Evolutionary conservation across 768 basidiomycete species (phyloP).

Genomic region (Lactarius psammicola): DNA sequence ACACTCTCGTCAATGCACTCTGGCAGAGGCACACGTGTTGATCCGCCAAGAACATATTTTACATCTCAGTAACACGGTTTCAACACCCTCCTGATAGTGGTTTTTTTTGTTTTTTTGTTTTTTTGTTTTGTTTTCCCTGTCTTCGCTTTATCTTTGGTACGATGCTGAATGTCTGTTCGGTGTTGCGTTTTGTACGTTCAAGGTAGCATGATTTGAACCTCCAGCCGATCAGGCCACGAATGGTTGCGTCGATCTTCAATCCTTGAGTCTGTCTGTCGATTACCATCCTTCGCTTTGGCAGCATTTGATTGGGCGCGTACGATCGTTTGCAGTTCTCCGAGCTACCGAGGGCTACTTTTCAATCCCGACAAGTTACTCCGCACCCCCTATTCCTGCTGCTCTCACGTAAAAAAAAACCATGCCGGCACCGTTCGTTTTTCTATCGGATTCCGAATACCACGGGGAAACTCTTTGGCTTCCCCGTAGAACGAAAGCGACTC

Average conservation of each 20-base stretch:
- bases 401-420: neutral
- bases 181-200: conserved; percentile 3
- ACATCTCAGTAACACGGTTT: neutral
- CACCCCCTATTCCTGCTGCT: neutral
- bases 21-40: conserved; percentile 5
- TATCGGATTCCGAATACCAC: neutral
- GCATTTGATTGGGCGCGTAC: neutral
- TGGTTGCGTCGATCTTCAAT: neutral
- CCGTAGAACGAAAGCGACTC: neutral
- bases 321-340: neutral
- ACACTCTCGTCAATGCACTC: neutral
- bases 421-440: neutral
- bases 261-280: neutral
- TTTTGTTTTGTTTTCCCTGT: neutral
- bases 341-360: neutral
- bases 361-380: neutral
- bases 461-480: neutral
- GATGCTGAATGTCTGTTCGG: neutral
- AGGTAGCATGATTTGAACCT: neutral
- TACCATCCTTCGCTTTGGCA: neutral
- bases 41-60: conserved; percentile 10
- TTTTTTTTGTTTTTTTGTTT: neutral
- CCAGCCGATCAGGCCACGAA: neutral
- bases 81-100: neutral
- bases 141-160: neutral